These are phyloP conservation scores for Gossypioides kirkii DNA, from an alignment of 345 rosid genomes.

Conservation along the genomic window DNA sequence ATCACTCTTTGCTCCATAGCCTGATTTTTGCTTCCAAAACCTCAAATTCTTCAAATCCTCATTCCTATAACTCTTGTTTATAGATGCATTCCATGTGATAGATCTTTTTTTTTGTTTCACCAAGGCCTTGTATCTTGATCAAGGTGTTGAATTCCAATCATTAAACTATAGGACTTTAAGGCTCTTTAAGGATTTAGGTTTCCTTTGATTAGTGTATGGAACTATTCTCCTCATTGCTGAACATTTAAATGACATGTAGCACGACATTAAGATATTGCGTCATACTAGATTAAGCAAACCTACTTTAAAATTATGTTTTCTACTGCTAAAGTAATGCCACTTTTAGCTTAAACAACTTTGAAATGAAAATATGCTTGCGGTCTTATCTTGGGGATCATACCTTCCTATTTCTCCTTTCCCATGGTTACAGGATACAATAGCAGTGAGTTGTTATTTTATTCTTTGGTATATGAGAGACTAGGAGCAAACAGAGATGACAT, in stretches of 20 bases:
- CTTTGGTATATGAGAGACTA: too few relatives aligned
- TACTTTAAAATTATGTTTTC: background rate
- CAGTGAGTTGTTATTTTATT: too few relatives aligned
- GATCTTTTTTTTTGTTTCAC: background rate
- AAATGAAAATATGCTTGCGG: background rate
- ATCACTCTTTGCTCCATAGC: too few relatives aligned
- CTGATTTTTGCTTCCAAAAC: too few relatives aligned
- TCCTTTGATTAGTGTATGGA: too few relatives aligned
- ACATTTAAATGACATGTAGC: background rate
- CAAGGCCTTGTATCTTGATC: background rate
- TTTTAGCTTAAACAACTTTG: background rate
- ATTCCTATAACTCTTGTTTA: too few relatives aligned
- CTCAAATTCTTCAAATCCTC: too few relatives aligned
- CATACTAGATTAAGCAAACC: background rate
- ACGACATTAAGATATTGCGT: background rate
- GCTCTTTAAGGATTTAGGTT: too few relatives aligned
- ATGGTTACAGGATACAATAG: background rate
- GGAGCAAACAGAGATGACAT: too few relatives aligned
- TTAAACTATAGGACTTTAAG: background rate
- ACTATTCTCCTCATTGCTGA: background rate
- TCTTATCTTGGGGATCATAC: background rate
- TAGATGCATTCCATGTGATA: background rate
- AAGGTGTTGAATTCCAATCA: background rate
- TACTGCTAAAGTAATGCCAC: background rate
- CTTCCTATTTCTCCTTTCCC: background rate